phyloP scores from a whole-genome alignment of 1,139 yeast genomes.

The Taiozyma sp. region DNA sequence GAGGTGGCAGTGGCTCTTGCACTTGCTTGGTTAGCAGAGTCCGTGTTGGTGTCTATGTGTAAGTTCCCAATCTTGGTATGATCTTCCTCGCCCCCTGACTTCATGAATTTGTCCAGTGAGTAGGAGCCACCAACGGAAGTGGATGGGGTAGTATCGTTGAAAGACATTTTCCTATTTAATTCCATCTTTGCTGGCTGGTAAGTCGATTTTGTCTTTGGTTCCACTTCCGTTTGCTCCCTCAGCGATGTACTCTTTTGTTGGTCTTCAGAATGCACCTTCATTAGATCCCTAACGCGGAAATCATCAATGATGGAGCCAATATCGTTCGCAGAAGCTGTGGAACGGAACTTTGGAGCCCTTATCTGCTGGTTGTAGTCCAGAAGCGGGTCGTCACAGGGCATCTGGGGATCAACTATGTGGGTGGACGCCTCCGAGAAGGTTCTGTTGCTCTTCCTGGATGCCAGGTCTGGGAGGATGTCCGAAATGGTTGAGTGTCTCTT shows the following conservation, averaged over 20 bases:
- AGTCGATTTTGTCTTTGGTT: background rate
- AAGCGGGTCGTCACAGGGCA: constrained; percentile 20
- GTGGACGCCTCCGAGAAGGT: constrained; percentile 7
- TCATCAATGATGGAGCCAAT: constrained; percentile 6
- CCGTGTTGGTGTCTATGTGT: background rate
- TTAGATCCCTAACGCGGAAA: background rate
- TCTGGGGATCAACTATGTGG: constrained; percentile 5
- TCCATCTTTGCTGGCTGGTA: constrained; percentile 24
- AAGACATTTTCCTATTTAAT: constrained; percentile 8
- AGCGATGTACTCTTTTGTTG: background rate
- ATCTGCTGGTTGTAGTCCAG: constrained; percentile 24
- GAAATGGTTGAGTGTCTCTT: constrained; percentile 6
- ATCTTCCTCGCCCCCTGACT: background rate
- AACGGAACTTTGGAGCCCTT: constrained; percentile 24
- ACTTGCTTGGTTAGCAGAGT: constrained; percentile 1
- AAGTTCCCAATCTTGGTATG: background rate
- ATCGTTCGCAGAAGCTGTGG: constrained; percentile 6
- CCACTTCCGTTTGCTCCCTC: background rate
- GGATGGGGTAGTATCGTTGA: constrained; percentile 7
- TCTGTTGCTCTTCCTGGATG: constrained; percentile 3
- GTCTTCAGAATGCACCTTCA: background rate
- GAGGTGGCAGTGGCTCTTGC: constrained; percentile 5
- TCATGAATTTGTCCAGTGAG: background rate
- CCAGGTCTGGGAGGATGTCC: constrained; percentile 3
- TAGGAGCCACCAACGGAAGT: constrained; percentile 4